Conservation (phyloP, 805 yeast species). For the Maudiozyma pseudohumilis region DNA sequence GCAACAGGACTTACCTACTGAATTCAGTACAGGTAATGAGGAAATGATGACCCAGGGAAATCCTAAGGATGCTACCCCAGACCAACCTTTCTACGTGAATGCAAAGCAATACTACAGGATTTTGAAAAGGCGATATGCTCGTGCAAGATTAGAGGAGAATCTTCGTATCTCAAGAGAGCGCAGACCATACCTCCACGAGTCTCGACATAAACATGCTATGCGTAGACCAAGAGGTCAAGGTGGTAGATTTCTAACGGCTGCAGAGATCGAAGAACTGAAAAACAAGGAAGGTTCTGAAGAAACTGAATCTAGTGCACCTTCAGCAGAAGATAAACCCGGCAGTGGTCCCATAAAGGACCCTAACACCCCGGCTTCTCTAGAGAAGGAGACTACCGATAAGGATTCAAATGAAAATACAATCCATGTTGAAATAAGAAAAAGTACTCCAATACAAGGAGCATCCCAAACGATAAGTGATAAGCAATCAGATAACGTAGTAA, state of each 20-base stretch:
- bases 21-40: not conserved
- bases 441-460: no score
- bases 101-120: constrained; percentile 97
- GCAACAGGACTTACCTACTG: not conserved
- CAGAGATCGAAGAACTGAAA: constrained; percentile 54
- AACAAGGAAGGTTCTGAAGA: not conserved
- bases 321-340: no score
- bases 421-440: no score
- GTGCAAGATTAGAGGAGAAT: constrained; percentile 86
- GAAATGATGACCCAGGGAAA: not conserved
- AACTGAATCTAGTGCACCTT: not conserved
- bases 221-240: constrained; percentile 98
- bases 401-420: not conserved
- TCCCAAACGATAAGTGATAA: no score
- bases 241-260: constrained; percentile 92
- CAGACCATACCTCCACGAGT: constrained; percentile 90
- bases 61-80: constrained; percentile 23
- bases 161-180: constrained; percentile 82
- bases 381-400: not conserved
- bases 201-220: constrained; percentile 98
- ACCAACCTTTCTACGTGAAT: constrained; percentile 94
- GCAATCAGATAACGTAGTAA: no score
- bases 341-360: no score
- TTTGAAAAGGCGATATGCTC: constrained; percentile 81
- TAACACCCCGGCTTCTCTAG: no score